These are phyloP conservation scores for Kingdonia uniflora DNA, from an alignment of 164 flowering plant genomes.

Conservation along the genomic window DNA sequence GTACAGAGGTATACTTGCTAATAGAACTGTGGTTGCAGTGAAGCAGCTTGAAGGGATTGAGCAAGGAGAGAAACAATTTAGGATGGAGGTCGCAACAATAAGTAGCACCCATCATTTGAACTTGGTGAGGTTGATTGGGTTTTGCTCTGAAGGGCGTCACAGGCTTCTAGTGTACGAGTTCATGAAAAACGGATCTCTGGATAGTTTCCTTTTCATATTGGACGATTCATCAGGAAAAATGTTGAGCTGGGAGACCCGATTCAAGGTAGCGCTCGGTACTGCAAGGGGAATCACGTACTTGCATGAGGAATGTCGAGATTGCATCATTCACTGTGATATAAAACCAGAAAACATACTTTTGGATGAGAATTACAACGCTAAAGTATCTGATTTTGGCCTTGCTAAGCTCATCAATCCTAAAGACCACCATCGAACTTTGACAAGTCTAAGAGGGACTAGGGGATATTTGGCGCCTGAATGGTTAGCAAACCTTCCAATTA, in stretches of 20 bases:
- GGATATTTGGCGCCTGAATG: slow-evolving; percentile 22
- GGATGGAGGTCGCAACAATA: slow-evolving; percentile 37
- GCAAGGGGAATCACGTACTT: slow-evolving; percentile 18
- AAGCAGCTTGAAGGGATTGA: slow-evolving; percentile 35
- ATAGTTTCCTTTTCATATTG: slow-evolving; percentile 17
- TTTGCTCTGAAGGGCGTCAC: slow-evolving; percentile 37
- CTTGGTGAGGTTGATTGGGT: slow-evolving; percentile 30
- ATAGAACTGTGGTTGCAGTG: slow-evolving; percentile 26
- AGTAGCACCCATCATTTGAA: slow-evolving; percentile 36
- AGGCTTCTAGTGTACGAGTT: slow-evolving; percentile 33
- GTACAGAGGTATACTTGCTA: slow-evolving; percentile 24
- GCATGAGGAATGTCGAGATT: slow-evolving; percentile 22
- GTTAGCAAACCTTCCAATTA: slow-evolving; percentile 19
- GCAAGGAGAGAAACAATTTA: slow-evolving; percentile 32
- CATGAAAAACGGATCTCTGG: slow-evolving; percentile 31
- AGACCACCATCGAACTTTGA: slow-evolving; percentile 16
- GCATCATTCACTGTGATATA: slow-evolving; percentile 19
- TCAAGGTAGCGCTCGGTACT: slow-evolving; percentile 17
- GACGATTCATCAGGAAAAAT: slow-evolving; percentile 14
- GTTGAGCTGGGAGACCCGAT: slow-evolving; percentile 14
- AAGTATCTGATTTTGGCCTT: slow-evolving; percentile 20
- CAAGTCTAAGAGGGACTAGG: slow-evolving; percentile 19
- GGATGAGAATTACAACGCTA: slow-evolving; percentile 17
- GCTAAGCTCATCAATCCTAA: slow-evolving; percentile 18
- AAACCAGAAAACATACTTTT: slow-evolving; percentile 21